Evolutionary conservation across 2,329 filamentous ascomycete species (phyloP), one percentile per base, ranked within the genome.

Genomic region (Aspergillus udagawae): DNA sequence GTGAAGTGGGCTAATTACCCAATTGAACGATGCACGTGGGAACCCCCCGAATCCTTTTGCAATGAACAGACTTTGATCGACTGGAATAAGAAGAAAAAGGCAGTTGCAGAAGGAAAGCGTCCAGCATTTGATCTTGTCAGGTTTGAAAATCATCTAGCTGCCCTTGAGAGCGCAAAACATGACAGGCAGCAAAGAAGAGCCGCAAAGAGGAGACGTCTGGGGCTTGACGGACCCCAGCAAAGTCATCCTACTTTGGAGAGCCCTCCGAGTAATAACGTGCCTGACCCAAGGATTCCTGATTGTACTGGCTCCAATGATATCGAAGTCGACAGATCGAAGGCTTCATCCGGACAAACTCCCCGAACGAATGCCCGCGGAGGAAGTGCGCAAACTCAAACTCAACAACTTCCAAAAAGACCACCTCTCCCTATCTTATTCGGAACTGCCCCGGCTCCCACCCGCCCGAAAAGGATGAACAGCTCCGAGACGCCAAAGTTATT

Each of bases 1-100:
- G 81, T 90, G 23, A 80, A 83, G 58, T 91, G 88, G 88, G 75
- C 77, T 27, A 80, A 76, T 1, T 92, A 87, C 65, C 75, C 79
- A 1, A 60, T 85, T 4, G 70, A 83, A n/a, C 70, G 82, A 56
- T 78, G 79, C 55, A 86, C 83, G 0, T 85, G 80, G 81, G 80
- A 85, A 60, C 79, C 80, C 1, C 66, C 64, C 20, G 70, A 73
- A 2, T 71, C 72, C 49, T 79, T 83, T 57, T 52, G 63, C 27
- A 60, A 65, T 44, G 65, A 69, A 27, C 63, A 75, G 20, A 75
- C 72, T 0, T 65, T 83, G 21, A 42, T 67, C 7, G 71, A 75
- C 1, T 82, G 79, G 77, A 60, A 65, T 45, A 54, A 62, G 23
- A 73, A 71, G 45, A 73, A 74, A 52, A 61, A 61, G 35, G 63